phyloP scores from a whole-genome alignment of 2,329 filamentous ascomycete genomes.

The Colletotrichum navitas region DNA sequence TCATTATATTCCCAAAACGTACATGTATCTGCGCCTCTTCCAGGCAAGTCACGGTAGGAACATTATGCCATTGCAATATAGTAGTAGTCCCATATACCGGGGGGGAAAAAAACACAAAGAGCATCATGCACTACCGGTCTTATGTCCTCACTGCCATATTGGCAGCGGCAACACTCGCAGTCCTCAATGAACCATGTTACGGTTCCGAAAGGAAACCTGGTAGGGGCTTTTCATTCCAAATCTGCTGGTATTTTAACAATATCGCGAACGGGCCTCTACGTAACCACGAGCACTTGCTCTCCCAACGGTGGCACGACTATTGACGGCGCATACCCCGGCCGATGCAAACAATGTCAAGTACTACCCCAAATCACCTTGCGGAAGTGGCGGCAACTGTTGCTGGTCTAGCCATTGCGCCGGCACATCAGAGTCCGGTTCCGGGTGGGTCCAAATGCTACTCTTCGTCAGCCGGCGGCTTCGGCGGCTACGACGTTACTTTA shows the following conservation, averaged over 20 bases:
- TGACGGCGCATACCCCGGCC: slow-evolving; percentile 53
- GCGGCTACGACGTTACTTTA: slow-evolving; percentile 51
- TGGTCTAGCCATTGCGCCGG: slow-evolving; percentile 55
- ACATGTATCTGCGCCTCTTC: neutral
- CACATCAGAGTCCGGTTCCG: slow-evolving; percentile 52
- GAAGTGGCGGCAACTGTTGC: slow-evolving; percentile 53
- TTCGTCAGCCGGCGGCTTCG: slow-evolving; percentile 49
- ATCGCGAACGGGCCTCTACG: slow-evolving; percentile 52
- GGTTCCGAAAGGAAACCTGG: slow-evolving; percentile 45
- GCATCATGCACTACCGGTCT: slow-evolving; percentile 24
- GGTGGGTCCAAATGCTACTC: slow-evolving; percentile 56
- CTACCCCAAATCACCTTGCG: slow-evolving; percentile 57
- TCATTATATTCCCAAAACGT: neutral
- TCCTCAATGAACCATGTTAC: slow-evolving; percentile 51
- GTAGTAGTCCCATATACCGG: no score
- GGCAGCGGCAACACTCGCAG: slow-evolving; percentile 43
- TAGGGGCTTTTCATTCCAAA: neutral
- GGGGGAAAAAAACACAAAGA: neutral
- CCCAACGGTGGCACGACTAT: slow-evolving; percentile 54
- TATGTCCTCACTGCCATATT: slow-evolving; percentile 17
- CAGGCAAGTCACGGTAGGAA: rapidly evolving
- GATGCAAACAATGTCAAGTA: slow-evolving; percentile 55
- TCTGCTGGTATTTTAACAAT: neutral
- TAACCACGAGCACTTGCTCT: slow-evolving; percentile 53
- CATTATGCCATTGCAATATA: neutral